phyloP scores from a whole-genome alignment of 2,329 filamentous ascomycete genomes.

The Aspergillus ustus region DNA sequence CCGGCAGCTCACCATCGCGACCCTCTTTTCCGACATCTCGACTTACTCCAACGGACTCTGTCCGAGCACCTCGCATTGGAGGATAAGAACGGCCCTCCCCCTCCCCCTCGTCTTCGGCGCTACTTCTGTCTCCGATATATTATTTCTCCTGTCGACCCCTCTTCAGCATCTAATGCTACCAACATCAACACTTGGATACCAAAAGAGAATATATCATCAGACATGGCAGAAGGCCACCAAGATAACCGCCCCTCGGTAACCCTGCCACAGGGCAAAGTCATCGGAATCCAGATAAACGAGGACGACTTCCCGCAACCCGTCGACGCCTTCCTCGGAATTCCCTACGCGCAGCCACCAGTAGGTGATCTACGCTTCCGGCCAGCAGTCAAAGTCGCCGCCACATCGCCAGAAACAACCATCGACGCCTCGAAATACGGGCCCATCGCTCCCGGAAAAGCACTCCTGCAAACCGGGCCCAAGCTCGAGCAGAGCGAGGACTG shows the following conservation, averaged over 20 bases:
- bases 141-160: neutral
- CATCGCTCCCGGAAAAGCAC: conserved; percentile 32
- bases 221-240: neutral
- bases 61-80: conserved; percentile 10
- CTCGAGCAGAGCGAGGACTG: conserved; percentile 46
- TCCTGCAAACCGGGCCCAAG: neutral
- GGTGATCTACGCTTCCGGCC: conserved; percentile 18
- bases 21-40: neutral
- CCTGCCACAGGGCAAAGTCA: conserved; percentile 35
- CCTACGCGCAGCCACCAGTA: conserved; percentile 14
- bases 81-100: conserved; percentile 5
- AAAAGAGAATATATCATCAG: neutral
- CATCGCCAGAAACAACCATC: conserved; percentile 4
- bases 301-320: conserved; percentile 31
- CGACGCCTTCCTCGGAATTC: conserved; percentile 45
- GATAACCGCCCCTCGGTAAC: conserved; percentile 14
- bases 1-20: neutral
- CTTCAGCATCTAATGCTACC: neutral
- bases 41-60: conserved; percentile 9
- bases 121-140: conserved; percentile 3
- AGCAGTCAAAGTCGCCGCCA: conserved; percentile 33
- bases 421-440: conserved; percentile 16
- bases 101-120: neutral
- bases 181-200: neutral
- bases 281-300: conserved; percentile 31